These are phyloP conservation scores for Volvox africanus DNA, from an alignment of 139 green algal genomes.

Conservation along the genomic window DNA sequence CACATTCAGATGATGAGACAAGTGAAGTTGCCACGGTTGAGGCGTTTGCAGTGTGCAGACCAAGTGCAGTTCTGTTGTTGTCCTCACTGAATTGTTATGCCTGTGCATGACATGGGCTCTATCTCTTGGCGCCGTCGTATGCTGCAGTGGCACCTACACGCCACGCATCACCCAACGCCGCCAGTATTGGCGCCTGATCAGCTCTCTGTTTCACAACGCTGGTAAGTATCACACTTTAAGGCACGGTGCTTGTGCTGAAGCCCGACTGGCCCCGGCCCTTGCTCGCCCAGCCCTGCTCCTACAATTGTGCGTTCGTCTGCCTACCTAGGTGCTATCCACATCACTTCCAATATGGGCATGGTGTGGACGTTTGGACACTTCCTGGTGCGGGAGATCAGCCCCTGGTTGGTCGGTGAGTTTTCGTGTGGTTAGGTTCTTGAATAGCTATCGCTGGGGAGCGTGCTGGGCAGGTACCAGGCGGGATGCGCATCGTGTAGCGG, in stretches of 20 bases:
- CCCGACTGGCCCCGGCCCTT: too few species aligned
- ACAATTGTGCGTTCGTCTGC: too few species aligned
- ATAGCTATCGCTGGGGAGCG: not conserved
- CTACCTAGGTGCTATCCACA: conserved; percentile 36
- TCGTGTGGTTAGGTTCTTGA: not conserved
- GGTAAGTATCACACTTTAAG: not conserved
- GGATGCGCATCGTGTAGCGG: not conserved
- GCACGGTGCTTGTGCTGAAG: too few species aligned
- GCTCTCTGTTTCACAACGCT: conserved; percentile 36
- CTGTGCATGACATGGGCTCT: too few species aligned
- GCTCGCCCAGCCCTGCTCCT: too few species aligned
- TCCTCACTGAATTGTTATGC: too few species aligned
- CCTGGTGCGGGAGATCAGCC: conserved; percentile 25
- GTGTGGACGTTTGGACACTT: conserved; percentile 39
- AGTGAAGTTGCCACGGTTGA: too few species aligned
- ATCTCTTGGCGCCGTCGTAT: not conserved
- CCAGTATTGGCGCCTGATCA: conserved; percentile 48
- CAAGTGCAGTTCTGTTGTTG: too few species aligned
- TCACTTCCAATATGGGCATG: conserved; percentile 35
- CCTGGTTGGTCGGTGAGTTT: conserved; percentile 29
- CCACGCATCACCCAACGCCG: conserved; percentile 1
- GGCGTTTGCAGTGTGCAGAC: too few species aligned
- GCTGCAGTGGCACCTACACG: conserved; percentile 25
- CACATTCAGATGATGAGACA: too few species aligned
- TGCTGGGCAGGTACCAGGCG: not conserved